Base-by-base conservation (phyloP, 148 eudicot species). In the Dianthus caryophyllus region DNA sequence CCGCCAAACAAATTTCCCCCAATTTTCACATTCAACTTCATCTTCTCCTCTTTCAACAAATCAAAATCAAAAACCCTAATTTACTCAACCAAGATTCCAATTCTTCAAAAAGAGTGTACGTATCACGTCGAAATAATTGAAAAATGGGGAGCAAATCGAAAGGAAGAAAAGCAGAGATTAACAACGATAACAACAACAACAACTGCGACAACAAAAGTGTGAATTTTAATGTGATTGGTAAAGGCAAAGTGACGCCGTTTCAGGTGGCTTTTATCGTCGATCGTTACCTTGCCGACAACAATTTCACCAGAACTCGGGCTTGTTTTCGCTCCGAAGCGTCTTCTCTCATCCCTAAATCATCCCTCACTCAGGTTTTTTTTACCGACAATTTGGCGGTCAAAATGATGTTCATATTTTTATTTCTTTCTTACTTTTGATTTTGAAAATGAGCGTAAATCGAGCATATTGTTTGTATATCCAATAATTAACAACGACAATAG, bases 181-280 rank as follows among this genome's bases (percentile, higher is more conserved):
- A 49, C n/a, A 47, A 17, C 2, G 53, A 1, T 71, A 48, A 78
- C n/a, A 63, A 62, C 17, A 65, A 51, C 5, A 48, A 36, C 5
- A 55, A 5, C 73, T 44, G 77, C 14, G 55, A 33, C 38, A 33
- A 33, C 38, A 33, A 33, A 7, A 33, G 7, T 33, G 3, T 33
- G 7, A 33, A 33, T 33, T 3, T 33, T 3, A 33, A 65, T 13
- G 64, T 44, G 14, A 56, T 82, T 1, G 96, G 90, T 0, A 87
- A 76, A 30, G 93, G 93, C 9, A 84, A 85, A 65, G 83, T 91
- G 0, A 91, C 96, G 0, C 86, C 96, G 0, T 73, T 81, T 25
- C 97, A 91, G 71, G 82, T 91, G 21, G 97, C 97, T 6, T 88
- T 87, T 82, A 75, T 91, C 39, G 90, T 91, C 22, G 96, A 91